Base-by-base conservation (phyloP, 441 rosid species). In the Adansonia gregorii region DNA sequence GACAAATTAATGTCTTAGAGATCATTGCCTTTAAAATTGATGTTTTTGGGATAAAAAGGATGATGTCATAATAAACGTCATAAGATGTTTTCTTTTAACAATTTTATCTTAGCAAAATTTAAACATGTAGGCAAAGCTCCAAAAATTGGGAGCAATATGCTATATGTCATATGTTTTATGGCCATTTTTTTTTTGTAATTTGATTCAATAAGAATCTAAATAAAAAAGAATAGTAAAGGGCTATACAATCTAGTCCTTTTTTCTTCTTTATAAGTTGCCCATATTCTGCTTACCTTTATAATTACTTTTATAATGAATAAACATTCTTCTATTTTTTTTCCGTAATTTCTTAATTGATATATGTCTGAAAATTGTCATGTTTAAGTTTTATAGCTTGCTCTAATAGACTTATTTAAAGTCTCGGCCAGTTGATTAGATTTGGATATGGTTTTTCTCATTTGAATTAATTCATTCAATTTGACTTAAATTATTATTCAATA, bases 21-120 rank as follows among this genome's bases (percentile, higher is more conserved):
- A 54, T 64, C 64, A 54, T 54, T 35, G 9, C 59, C 55, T 54
- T 72, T 35, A 51, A 51, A n/a, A 72, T 35, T 55, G 51, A 9
- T 72, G 61, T 46, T 72, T 17, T 72, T 54, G 55, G 14, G 63
- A 35, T 72, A n/a, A 2, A 35, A 35, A 24, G 10, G 0, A 27
- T 52, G 22, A 20, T 46, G 19, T 19, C 54, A 67, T 45, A 5
- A 67, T 67, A 43, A 5, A 45, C 52, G 41, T 69, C 41, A 49
- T 49, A 49, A 3, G 0, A 52, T 27, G 15, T 51, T 70, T 31
- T 6, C 5, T 48, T 69, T 49, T 12, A 14, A 43, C 58, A 12
- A 19, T 9, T 48, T 67, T 11, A 20, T 67, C 3, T 19, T 60
- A 11, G 8, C n/a, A 24, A 24, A 45, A 24, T 24, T 24, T 24